Evolutionary conservation across 225 moss, liverwort and hornwort genomes (phyloP).

Genomic region (Rhytidiadelphus loreus): DNA sequence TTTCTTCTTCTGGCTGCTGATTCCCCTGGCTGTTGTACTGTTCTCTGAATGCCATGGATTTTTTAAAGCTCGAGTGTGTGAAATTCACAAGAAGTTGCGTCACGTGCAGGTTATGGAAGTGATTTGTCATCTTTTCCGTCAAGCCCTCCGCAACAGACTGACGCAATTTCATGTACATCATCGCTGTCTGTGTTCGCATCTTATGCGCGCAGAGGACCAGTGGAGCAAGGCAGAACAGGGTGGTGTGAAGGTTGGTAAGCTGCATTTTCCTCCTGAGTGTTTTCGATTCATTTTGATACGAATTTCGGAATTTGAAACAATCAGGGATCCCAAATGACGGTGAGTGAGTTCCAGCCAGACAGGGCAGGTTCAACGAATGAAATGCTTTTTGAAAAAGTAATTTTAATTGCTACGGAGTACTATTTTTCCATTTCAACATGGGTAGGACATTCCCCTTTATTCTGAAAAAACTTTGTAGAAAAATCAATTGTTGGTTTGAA

Average conservation of each 20-base stretch:
- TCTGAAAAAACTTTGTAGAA: neutral
- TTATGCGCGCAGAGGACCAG: neutral
- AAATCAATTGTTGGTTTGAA: neutral
- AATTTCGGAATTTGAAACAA: no score
- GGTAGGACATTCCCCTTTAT: neutral
- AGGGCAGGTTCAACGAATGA: neutral
- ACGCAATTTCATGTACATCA: neutral
- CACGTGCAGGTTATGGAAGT: neutral
- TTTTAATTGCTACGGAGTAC: neutral
- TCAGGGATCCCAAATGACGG: accelerated
- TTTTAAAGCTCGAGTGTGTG: neutral
- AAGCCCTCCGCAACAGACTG: neutral
- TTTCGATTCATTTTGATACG: neutral
- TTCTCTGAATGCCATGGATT: neutral
- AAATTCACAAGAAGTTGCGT: neutral
- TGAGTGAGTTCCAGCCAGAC: neutral
- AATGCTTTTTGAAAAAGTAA: no score
- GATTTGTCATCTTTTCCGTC: neutral
- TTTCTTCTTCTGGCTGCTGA: neutral
- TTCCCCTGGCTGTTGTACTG: neutral
- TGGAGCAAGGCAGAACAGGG: neutral
- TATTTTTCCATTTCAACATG: neutral
- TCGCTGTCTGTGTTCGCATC: neutral
- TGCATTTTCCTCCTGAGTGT: neutral
- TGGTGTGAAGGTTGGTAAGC: neutral